Evolutionary conservation across 1,139 yeast species (phyloP).

Genomic region (Candida mesenterica): DNA sequence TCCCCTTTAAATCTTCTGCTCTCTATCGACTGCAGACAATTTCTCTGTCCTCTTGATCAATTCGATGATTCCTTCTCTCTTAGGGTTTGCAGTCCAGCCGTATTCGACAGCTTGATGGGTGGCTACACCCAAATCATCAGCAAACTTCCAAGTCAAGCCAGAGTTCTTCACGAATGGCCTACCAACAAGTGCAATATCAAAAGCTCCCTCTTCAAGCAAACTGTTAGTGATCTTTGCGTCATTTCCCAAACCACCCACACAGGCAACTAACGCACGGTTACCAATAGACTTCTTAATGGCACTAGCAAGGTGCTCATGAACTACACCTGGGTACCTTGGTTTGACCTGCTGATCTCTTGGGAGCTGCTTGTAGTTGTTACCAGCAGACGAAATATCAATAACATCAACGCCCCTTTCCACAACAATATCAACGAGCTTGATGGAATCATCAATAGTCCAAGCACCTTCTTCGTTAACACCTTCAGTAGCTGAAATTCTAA

Average conservation of each 20-base stretch:
- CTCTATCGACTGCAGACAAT: slow-evolving; percentile 4
- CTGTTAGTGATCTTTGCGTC: slow-evolving; percentile 32
- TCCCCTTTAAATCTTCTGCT: too few relatives aligned
- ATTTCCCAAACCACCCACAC: slow-evolving; percentile 46
- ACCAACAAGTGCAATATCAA: slow-evolving; percentile 51
- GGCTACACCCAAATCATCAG: slow-evolving; percentile 45
- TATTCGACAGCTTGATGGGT: slow-evolving; percentile 39
- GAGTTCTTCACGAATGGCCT: slow-evolving; percentile 47
- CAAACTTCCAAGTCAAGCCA: slow-evolving; percentile 48
- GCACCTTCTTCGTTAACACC: slow-evolving; percentile 32
- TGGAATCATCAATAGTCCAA: slow-evolving; percentile 50
- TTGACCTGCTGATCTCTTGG: slow-evolving; percentile 2
- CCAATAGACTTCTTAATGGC: slow-evolving; percentile 46
- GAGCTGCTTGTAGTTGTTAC: slow-evolving; percentile 30
- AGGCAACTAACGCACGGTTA: slow-evolving; percentile 38
- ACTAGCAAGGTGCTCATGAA: slow-evolving; percentile 39
- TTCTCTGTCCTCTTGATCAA: slow-evolving; percentile 8
- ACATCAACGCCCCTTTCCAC: slow-evolving; percentile 49
- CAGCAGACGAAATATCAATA: slow-evolving; percentile 58
- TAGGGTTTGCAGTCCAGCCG: slow-evolving; percentile 23
- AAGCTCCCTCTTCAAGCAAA: slow-evolving; percentile 36
- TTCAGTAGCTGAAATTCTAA: slow-evolving; percentile 47
- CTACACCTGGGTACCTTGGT: slow-evolving; percentile 1
- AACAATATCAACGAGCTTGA: slow-evolving; percentile 39
- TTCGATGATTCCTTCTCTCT: slow-evolving; percentile 8